phyloP scores from a whole-genome alignment of 345 rosid species.

The Eucalyptus polyanthemos region DNA sequence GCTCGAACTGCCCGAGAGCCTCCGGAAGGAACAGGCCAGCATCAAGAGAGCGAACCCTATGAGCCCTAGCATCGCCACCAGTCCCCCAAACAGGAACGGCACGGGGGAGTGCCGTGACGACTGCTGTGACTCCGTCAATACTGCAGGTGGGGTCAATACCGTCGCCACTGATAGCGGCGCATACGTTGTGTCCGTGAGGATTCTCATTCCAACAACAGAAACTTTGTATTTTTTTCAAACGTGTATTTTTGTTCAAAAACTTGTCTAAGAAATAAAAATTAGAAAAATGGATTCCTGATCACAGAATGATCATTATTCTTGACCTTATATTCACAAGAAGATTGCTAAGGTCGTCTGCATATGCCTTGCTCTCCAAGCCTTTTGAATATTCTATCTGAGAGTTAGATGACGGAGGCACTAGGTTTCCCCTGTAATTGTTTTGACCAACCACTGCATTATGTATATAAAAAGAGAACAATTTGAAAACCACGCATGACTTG shows the following conservation, averaged over 20 bases:
- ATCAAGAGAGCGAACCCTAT: constrained; percentile 80
- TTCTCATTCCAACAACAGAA: background rate
- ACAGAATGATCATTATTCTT: fast-evolving
- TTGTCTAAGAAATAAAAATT: too few relatives aligned
- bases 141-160: background rate
- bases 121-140: background rate
- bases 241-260: too few relatives aligned
- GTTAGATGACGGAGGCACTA: background rate
- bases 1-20: constrained; percentile 31
- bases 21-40: constrained; percentile 92
- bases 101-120: constrained; percentile 93
- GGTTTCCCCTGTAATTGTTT: background rate
- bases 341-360: background rate
- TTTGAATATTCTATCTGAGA: background rate
- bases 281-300: fast-evolving
- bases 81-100: constrained; percentile 82
- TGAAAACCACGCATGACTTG: background rate
- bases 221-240: too few relatives aligned
- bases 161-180: background rate
- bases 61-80: constrained; percentile 90
- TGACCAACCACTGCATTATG: background rate
- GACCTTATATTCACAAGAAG: too few relatives aligned
- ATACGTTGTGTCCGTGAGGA: background rate
- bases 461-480: background rate
- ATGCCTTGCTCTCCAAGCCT: background rate